Conservation (phyloP, 139 green algal species). For the Micractinium sp. region DNA sequence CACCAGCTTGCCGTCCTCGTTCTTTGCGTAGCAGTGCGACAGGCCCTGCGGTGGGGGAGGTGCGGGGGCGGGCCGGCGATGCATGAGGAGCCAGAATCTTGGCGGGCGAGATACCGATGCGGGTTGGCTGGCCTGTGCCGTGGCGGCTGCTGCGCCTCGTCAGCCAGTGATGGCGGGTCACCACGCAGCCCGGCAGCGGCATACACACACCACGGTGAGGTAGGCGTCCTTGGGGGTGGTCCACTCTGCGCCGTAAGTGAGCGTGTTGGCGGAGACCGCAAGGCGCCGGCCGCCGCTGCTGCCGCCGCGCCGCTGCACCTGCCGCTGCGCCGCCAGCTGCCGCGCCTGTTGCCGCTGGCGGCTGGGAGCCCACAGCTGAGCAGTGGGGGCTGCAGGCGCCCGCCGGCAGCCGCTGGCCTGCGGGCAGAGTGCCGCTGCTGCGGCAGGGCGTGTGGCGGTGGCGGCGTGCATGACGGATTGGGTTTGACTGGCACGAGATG, state of each 20-base stretch:
- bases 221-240: slow-evolving; percentile 47
- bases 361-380: background rate
- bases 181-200: background rate
- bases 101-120: too few species aligned
- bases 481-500: too few species aligned
- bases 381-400: background rate
- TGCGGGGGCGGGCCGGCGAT: too few species aligned
- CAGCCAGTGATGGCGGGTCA: background rate
- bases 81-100: too few species aligned
- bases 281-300: background rate
- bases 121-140: too few species aligned
- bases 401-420: background rate
- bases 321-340: background rate
- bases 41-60: slow-evolving; percentile 60
- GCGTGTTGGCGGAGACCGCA: background rate
- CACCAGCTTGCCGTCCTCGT: slow-evolving; percentile 70
- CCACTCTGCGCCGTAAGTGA: slow-evolving; percentile 45
- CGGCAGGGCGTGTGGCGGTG: background rate
- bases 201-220: slow-evolving; percentile 41
- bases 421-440: background rate
- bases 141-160: too few species aligned
- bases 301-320: background rate
- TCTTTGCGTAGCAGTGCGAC: slow-evolving; percentile 88
- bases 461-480: too few species aligned
- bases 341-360: background rate